These are phyloP conservation scores for Dacryopinax primogenitus DNA, from an alignment of 768 basidiomycete genomes.

Conservation along the genomic window DNA sequence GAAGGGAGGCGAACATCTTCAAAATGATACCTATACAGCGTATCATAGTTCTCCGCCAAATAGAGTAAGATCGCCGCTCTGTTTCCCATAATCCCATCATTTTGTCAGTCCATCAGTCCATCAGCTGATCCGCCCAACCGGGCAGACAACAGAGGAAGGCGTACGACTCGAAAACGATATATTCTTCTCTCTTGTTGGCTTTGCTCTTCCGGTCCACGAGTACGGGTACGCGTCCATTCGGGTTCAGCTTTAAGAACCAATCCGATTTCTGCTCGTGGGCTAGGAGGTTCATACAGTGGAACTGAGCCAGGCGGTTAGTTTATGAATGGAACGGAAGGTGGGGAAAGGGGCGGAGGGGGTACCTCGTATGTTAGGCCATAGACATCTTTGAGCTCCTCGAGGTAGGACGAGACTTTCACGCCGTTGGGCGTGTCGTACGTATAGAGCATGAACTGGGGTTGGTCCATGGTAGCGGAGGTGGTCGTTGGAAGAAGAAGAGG, in stretches of 20 bases:
- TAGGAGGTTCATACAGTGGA: background rate
- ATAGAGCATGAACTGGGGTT: background rate
- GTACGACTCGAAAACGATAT: constrained; percentile 5
- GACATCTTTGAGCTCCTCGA: background rate
- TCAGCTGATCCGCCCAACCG: background rate
- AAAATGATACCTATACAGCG: background rate
- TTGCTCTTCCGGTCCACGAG: background rate
- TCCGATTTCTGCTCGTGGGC: constrained; percentile 1
- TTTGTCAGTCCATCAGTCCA: background rate
- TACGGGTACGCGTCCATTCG: background rate
- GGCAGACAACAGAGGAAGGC: background rate
- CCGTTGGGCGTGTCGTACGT: constrained; percentile 6
- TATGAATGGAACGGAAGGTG: background rate
- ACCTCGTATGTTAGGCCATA: constrained; percentile 4
- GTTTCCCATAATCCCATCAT: background rate
- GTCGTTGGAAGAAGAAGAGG: background rate
- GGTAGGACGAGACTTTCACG: background rate
- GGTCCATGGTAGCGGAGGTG: background rate
- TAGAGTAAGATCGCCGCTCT: background rate
- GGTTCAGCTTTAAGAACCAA: background rate
- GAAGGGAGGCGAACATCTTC: background rate
- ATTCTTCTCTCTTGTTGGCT: background rate
- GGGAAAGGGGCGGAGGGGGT: background rate
- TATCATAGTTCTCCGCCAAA: constrained; percentile 2
- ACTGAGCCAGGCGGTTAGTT: background rate